phyloP scores from a whole-genome alignment of 2,329 filamentous ascomycete species.

The Fusarium nelsonii region DNA sequence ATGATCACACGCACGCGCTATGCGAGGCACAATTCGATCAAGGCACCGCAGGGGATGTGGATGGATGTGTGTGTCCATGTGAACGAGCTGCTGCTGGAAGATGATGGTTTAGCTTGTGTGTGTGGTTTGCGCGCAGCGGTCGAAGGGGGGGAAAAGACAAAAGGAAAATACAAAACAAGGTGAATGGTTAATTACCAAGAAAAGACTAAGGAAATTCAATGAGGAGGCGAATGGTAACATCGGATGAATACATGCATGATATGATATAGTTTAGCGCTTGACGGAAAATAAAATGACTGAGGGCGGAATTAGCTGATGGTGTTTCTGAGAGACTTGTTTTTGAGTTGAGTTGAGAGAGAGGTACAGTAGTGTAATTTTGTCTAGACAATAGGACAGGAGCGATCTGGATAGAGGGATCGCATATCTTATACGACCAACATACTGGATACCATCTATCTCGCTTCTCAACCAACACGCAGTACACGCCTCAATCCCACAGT shows the following conservation, averaged over 20 bases:
- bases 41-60: constrained; percentile 3
- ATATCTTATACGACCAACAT: constrained; percentile 23
- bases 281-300: constrained; percentile 18
- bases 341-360: neutral
- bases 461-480: constrained; percentile 25
- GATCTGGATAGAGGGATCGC: constrained; percentile 23
- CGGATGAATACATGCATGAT: constrained; percentile 37
- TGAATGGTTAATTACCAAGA: constrained; percentile 30
- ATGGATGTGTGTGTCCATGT: constrained; percentile 21
- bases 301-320: constrained; percentile 2
- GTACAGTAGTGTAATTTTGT: neutral
- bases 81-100: constrained; percentile 19
- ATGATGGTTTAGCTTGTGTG: constrained; percentile 5
- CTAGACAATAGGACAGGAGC: neutral
- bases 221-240: constrained; percentile 38
- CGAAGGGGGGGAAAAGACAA: neutral
- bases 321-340: constrained; percentile 2
- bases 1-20: constrained; percentile 42
- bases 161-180: constrained; percentile 10
- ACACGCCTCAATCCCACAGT: constrained; percentile 37
- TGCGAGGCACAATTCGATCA: constrained; percentile 16
- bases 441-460: constrained; percentile 28
- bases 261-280: constrained; percentile 17
- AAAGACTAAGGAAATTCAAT: constrained; percentile 21
- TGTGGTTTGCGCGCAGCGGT: constrained; percentile 16